These are phyloP conservation scores for Kodamaea plutei DNA, from an alignment of 1,139 yeast genomes.

Conservation along the genomic window DNA sequence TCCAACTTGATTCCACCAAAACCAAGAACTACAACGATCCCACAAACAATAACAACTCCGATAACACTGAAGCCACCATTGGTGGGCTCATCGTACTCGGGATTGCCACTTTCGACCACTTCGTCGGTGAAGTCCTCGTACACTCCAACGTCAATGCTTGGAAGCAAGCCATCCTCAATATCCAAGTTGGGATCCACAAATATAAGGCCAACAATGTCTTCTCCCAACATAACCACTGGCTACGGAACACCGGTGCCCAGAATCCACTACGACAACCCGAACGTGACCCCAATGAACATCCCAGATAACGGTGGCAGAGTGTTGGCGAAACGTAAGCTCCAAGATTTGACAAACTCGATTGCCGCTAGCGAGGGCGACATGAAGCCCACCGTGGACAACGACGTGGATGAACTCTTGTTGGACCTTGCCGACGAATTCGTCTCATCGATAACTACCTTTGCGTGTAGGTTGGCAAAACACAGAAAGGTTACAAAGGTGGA, in stretches of 20 bases:
- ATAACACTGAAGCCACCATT: not conserved
- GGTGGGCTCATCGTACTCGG: too few relatives aligned
- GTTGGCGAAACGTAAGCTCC: slow-evolving; percentile 79
- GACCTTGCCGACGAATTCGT: slow-evolving; percentile 97
- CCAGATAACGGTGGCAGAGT: slow-evolving; percentile 70
- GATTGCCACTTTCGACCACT: too few relatives aligned
- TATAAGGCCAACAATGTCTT: slow-evolving; percentile 5
- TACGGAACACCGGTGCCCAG: slow-evolving; percentile 5
- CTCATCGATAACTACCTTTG: slow-evolving; percentile 83
- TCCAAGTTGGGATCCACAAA: slow-evolving; percentile 5
- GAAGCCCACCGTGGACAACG: slow-evolving; percentile 89
- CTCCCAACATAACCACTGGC: slow-evolving; percentile 3
- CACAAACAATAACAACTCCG: not conserved
- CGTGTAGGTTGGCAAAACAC: slow-evolving; percentile 92
- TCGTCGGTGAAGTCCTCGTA: not conserved
- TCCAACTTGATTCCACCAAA: not conserved
- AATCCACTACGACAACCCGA: slow-evolving; percentile 15
- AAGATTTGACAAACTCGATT: slow-evolving; percentile 78
- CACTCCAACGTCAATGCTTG: slow-evolving; percentile 5
- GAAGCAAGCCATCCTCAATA: slow-evolving; percentile 6
- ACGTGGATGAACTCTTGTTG: slow-evolving; percentile 83
- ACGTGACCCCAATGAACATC: slow-evolving; percentile 29
- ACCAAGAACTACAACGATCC: not conserved
- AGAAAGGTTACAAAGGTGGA: slow-evolving; percentile 84
- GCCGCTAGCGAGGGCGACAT: slow-evolving; percentile 85